Conservation (phyloP, 2,329 filamentous ascomycete genomes). For the Pseudopyricularia javanii region DNA sequence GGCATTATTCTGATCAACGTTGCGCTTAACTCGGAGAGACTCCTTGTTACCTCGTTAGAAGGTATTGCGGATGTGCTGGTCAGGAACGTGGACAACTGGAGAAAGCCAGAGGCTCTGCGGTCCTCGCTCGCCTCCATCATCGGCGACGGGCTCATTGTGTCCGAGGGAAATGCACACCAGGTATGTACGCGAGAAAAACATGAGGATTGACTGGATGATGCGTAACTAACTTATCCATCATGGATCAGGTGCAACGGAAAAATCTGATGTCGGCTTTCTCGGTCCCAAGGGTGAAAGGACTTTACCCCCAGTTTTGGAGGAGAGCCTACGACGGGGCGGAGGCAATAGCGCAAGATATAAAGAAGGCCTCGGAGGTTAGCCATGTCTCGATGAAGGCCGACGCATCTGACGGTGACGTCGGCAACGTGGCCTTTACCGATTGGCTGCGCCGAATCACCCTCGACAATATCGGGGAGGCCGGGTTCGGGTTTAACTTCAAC, state of each 20-base stretch:
- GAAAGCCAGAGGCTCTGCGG: conserved; percentile 28
- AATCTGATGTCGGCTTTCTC: conserved; percentile 55
- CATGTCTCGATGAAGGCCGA: too few species aligned
- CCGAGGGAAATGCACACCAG: conserved; percentile 62
- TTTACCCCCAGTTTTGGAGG: conserved; percentile 59
- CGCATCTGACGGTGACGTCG: conserved; percentile 1
- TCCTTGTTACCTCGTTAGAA: background rate
- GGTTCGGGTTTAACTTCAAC: conserved; percentile 41
- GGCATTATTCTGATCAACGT: background rate
- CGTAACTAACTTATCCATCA: background rate
- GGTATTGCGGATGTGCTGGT: conserved; percentile 27
- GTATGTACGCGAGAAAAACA: conserved; percentile 22
- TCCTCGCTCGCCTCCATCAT: conserved; percentile 36
- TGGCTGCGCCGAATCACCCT: conserved; percentile 26
- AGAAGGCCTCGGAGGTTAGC: too few species aligned
- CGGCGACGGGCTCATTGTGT: conserved; percentile 45
- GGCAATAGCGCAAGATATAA: conserved; percentile 30
- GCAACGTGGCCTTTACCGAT: conserved; percentile 4
- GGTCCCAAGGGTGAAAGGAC: conserved; percentile 55
- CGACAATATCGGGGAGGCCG: conserved; percentile 48
- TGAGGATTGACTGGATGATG: background rate
- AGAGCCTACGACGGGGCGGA: conserved; percentile 26
- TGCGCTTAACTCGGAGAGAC: background rate
- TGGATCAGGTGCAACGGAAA: conserved; percentile 30
- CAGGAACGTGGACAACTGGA: conserved; percentile 37